These are phyloP conservation scores for Chamaecrista fasciculata DNA, from an alignment of 306 rosid species.

Conservation along the genomic window DNA sequence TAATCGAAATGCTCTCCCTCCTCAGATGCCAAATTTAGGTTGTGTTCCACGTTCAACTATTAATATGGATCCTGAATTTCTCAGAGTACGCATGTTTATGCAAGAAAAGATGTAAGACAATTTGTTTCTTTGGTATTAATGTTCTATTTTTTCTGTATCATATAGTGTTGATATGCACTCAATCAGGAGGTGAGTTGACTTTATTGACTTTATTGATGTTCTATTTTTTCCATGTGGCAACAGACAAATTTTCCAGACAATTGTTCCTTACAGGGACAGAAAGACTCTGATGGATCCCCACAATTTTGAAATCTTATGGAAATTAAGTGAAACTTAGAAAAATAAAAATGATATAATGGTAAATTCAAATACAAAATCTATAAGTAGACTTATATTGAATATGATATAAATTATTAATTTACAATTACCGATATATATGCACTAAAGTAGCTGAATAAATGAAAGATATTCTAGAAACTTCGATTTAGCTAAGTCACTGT, in stretches of 20 bases:
- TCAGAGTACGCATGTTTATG: slow-evolving; percentile 48
- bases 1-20: slow-evolving; percentile 57
- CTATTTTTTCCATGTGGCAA: too few relatives aligned
- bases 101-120: slow-evolving; percentile 74
- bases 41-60: slow-evolving; percentile 40
- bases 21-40: slow-evolving; percentile 51
- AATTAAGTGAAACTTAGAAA: not conserved
- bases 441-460: not conserved
- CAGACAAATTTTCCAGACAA: not conserved
- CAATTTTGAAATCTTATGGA: not conserved
- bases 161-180: not conserved
- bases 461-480: not conserved
- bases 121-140: not conserved
- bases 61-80: slow-evolving; percentile 63
- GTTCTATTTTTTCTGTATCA: not conserved
- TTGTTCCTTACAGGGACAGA: not conserved
- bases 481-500: not conserved
- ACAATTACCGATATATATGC: too few relatives aligned
- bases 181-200: slow-evolving; percentile 19
- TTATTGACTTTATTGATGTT: not conserved
- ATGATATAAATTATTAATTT: too few relatives aligned
- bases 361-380: too few relatives aligned
- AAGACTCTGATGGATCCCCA: not conserved
- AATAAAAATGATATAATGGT: not conserved
- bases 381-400: too few relatives aligned